Evolutionary conservation across 345 rosid species (phyloP).

Genomic region (Hibiscus mutabilis): DNA sequence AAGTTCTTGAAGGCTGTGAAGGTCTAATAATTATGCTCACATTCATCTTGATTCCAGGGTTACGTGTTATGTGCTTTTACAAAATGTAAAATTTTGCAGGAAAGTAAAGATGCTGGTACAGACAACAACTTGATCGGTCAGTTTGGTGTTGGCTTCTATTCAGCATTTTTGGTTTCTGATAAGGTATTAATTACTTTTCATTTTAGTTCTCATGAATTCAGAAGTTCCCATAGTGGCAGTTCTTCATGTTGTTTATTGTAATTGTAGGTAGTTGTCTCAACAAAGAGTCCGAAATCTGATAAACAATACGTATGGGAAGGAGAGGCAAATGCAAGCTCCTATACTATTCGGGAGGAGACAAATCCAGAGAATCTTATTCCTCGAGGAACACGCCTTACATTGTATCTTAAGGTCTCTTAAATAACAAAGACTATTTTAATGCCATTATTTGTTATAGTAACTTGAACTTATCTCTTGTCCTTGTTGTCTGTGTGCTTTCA

Average conservation of each 20-base stretch:
- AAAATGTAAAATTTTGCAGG: slow-evolving; percentile 39
- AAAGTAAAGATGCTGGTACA: slow-evolving; percentile 71
- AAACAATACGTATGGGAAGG: slow-evolving; percentile 96
- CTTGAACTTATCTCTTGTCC: slow-evolving; percentile 12
- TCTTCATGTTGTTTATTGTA: slow-evolving; percentile 3
- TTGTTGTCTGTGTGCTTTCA: slow-evolving; percentile 20
- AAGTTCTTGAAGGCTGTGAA: slow-evolving; percentile 82
- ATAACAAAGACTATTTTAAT: slow-evolving; percentile 1
- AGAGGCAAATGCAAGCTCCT: slow-evolving; percentile 83
- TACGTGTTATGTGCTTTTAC: slow-evolving; percentile 8
- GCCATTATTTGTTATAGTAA: background rate
- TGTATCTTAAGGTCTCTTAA: slow-evolving; percentile 72
- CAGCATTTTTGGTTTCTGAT: slow-evolving; percentile 86
- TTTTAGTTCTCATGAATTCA: background rate
- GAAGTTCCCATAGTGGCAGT: slow-evolving; percentile 2
- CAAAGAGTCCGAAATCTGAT: slow-evolving; percentile 88
- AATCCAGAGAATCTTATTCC: slow-evolving; percentile 68
- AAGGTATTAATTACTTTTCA: slow-evolving; percentile 25
- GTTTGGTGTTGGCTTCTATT: slow-evolving; percentile 98
- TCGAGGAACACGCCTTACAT: slow-evolving; percentile 81
- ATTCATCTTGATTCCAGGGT: background rate
- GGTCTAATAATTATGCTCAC: slow-evolving; percentile 31
- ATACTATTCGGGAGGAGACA: slow-evolving; percentile 72
- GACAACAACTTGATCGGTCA: slow-evolving; percentile 93
- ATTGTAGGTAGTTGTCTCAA: slow-evolving; percentile 67